Evolutionary conservation across 1,139 yeast species (phyloP).

Genomic region (Yamadazyma kanchanaburiensis): DNA sequence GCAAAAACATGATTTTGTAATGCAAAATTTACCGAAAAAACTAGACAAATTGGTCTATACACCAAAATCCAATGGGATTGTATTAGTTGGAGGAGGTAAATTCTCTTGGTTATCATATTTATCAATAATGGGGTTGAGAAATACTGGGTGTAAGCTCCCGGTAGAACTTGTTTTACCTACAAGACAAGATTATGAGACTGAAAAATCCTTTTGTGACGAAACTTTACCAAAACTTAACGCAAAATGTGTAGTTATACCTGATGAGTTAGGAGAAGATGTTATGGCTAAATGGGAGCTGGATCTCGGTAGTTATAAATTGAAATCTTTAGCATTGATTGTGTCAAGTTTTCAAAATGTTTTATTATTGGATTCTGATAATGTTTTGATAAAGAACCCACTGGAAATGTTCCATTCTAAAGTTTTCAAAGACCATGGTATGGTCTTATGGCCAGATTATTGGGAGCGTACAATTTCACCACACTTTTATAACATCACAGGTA

Average conservation of each 20-base stretch:
- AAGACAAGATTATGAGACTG: slow-evolving; percentile 26
- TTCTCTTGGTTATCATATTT: slow-evolving; percentile 40
- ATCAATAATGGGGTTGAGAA: slow-evolving; percentile 30
- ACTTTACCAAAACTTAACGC: slow-evolving; percentile 25
- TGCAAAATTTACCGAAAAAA: slow-evolving; percentile 22
- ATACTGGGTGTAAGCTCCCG: slow-evolving; percentile 33
- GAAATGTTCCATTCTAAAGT: slow-evolving; percentile 51
- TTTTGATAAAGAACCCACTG: slow-evolving; percentile 35
- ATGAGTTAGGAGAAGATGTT: slow-evolving; percentile 31
- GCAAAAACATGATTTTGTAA: slow-evolving; percentile 21
- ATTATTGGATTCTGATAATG: slow-evolving; percentile 42
- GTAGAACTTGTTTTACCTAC: slow-evolving; percentile 38
- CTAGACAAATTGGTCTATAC: slow-evolving; percentile 23
- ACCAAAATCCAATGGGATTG: slow-evolving; percentile 28
- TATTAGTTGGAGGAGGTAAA: slow-evolving; percentile 36
- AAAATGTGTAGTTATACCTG: slow-evolving; percentile 32
- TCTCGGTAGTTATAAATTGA: slow-evolving; percentile 36
- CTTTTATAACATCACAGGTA: slow-evolving; percentile 63
- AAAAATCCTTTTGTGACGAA: slow-evolving; percentile 23
- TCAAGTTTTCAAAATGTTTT: slow-evolving; percentile 42
- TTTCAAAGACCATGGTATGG: slow-evolving; percentile 53
- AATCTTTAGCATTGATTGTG: slow-evolving; percentile 29
- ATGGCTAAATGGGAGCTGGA: slow-evolving; percentile 27
- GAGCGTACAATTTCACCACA: slow-evolving; percentile 66
- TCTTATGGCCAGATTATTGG: slow-evolving; percentile 87